These are phyloP conservation scores for Quambalaria eucalypti DNA, from an alignment of 1,284 basidiomycete species.

Conservation along the genomic window DNA sequence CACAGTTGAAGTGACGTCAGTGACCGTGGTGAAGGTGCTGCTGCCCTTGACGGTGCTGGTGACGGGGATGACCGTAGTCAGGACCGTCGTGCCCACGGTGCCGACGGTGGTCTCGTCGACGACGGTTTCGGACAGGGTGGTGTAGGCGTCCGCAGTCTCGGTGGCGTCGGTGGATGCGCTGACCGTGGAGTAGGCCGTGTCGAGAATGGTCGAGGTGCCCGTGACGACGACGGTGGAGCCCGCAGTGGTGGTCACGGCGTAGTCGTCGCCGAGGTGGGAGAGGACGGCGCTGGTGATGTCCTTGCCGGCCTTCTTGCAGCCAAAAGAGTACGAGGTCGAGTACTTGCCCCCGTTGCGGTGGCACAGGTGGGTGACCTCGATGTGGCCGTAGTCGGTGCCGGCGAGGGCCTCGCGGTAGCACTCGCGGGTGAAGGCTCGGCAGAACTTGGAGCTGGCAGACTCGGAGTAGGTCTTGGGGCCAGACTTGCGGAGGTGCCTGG, in stretches of 20 bases:
- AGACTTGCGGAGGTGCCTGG: too few species aligned
- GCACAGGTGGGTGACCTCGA: constrained; percentile 2
- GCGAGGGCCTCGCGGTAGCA: constrained; percentile 7
- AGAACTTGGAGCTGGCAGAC: too few species aligned
- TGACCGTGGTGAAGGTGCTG: background rate
- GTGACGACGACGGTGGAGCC: constrained; percentile 1
- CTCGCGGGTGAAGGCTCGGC: background rate
- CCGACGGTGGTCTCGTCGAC: background rate
- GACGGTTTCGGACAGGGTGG: background rate
- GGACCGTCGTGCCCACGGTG: background rate
- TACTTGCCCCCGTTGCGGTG: constrained; percentile 2
- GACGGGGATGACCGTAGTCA: constrained; percentile 1
- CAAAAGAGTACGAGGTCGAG: constrained; percentile 2
- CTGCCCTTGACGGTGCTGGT: background rate
- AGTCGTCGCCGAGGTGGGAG: background rate
- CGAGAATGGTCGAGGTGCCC: background rate
- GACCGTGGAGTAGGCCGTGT: background rate
- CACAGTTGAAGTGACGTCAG: background rate
- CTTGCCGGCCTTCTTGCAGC: background rate
- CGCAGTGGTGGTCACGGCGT: background rate
- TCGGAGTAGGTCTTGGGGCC: too few species aligned
- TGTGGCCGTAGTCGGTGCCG: constrained; percentile 14
- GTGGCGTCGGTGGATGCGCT: background rate
- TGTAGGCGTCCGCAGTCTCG: background rate
- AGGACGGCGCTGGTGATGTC: constrained; percentile 1